A percentile compares a stretch with the other conserved stretches of the same genome.
phyloP scores from a whole-genome alignment of 306 rosid species.

The Rubus idaeus region DNA sequence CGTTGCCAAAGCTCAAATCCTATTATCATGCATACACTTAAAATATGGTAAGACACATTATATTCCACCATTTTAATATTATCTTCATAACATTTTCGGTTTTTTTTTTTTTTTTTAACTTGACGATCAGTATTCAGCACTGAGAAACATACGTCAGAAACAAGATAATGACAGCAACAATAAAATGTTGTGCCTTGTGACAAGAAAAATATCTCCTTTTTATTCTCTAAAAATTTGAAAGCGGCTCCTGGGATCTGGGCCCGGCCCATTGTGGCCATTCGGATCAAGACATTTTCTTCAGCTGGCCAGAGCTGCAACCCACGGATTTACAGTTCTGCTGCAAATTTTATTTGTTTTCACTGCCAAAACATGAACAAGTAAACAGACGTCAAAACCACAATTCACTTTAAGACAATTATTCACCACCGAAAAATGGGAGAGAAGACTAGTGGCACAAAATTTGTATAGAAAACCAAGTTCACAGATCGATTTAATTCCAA shows the following conservation, averaged over 20 bases:
- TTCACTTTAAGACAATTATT: neutral
- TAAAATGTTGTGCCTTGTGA: neutral
- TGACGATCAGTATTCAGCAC: neutral
- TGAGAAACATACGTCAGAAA: neutral
- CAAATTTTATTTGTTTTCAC: neutral
- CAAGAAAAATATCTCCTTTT: neutral
- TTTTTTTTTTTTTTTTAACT: neutral
- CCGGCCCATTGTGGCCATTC: neutral
- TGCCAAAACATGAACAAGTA: neutral
- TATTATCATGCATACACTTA: neutral
- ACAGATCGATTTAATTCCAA: neutral
- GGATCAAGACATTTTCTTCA: neutral
- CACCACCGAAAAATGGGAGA: neutral
- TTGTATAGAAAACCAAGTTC: neutral
- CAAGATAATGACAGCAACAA: neutral
- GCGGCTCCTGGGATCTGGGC: neutral
- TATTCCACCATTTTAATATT: neutral
- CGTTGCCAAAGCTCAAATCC: neutral
- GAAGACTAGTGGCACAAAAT: neutral
- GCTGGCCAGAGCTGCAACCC: neutral
- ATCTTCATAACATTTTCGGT: neutral
- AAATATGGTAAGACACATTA: neutral
- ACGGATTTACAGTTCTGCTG: neutral
- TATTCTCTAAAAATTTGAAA: constrained; percentile 1
- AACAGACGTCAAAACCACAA: neutral